Percentiles rank a stretch among this genome's conserved stretches.
phyloP scores from a whole-genome alignment of 805 yeast genomes.

The Barnettozyma sucrosica region DNA sequence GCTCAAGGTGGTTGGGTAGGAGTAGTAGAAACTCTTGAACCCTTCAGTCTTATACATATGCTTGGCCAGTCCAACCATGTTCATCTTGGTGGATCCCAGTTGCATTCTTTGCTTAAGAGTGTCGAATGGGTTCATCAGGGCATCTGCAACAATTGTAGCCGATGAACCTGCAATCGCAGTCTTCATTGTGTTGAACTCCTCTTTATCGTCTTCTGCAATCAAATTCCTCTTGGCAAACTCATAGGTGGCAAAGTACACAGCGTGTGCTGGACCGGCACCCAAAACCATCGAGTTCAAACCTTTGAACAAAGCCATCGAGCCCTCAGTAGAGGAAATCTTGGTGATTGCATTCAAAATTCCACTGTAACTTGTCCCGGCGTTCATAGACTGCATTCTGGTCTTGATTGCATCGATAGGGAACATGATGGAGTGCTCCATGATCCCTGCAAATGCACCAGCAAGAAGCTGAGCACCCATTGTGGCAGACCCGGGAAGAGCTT shows the following conservation, averaged over 20 bases:
- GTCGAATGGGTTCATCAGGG: slow-evolving; percentile 96
- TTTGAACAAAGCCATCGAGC: slow-evolving; percentile 84
- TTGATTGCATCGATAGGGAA: slow-evolving; percentile 95
- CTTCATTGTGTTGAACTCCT: slow-evolving; percentile 62
- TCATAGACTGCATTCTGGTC: slow-evolving; percentile 75
- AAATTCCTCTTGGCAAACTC: slow-evolving; percentile 53
- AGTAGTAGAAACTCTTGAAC: slow-evolving; percentile 74
- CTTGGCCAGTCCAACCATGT: slow-evolving; percentile 33
- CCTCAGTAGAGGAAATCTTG: slow-evolving; percentile 79
- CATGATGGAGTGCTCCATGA: slow-evolving; percentile 97
- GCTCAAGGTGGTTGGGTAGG: slow-evolving; percentile 89
- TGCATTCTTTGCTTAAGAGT: slow-evolving; percentile 96
- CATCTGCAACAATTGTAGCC: slow-evolving; percentile 91
- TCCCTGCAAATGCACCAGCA: slow-evolving; percentile 99
- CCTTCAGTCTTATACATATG: slow-evolving; percentile 59
- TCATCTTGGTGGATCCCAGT: slow-evolving; percentile 26
- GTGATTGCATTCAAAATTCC: slow-evolving; percentile 64
- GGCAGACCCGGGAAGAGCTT: slow-evolving; percentile 83
- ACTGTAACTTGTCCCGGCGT: slow-evolving; percentile 18
- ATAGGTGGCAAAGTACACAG: slow-evolving; percentile 91
- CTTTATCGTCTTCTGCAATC: slow-evolving; percentile 29
- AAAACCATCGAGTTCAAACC: slow-evolving; percentile 87
- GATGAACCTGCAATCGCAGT: slow-evolving; percentile 86
- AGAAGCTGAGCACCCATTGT: slow-evolving; percentile 73
- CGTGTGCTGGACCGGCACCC: slow-evolving; percentile 99